Conservation (phyloP, 495 filamentous ascomycete genomes). For the Penicillium soppii region DNA sequence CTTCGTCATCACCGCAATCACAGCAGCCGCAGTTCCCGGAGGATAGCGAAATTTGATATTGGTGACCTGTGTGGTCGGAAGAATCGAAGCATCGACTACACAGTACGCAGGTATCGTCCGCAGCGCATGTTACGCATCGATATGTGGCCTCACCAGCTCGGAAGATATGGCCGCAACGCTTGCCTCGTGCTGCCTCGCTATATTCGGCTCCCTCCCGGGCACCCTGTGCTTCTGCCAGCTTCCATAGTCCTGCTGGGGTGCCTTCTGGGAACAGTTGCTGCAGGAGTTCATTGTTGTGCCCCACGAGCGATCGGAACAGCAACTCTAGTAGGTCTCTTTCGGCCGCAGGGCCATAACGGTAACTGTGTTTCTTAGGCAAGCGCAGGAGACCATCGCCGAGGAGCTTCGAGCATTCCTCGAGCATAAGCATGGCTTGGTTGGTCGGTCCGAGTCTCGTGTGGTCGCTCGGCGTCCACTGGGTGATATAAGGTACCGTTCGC, state of each 20-base stretch:
- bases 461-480: constrained; percentile 17
- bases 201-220: constrained; percentile 92
- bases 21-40: constrained; percentile 93
- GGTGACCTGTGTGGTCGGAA: constrained; percentile 92
- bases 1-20: constrained; percentile 93
- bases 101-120: constrained; percentile 82
- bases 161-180: constrained; percentile 97
- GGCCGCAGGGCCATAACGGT: constrained; percentile 71
- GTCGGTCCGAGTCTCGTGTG: not conserved
- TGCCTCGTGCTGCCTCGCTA: constrained; percentile 85
- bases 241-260: constrained; percentile 63
- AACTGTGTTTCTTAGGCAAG: constrained; percentile 64
- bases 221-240: constrained; percentile 82
- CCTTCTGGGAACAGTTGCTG: constrained; percentile 77
- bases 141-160: constrained; percentile 89
- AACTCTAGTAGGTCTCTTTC: constrained; percentile 66
- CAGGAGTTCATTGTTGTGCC: constrained; percentile 68
- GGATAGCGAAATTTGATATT: constrained; percentile 81
- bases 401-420: constrained; percentile 74
- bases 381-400: constrained; percentile 73
- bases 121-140: constrained; percentile 86
- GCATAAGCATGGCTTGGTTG: constrained; percentile 38
- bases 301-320: constrained; percentile 83
- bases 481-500: constrained; percentile 13
- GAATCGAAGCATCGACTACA: constrained; percentile 92